Percentiles rank a stretch among this genome's conserved stretches.
phyloP scores from a whole-genome alignment of 495 filamentous ascomycete species.

The Penicillium paradoxum region DNA sequence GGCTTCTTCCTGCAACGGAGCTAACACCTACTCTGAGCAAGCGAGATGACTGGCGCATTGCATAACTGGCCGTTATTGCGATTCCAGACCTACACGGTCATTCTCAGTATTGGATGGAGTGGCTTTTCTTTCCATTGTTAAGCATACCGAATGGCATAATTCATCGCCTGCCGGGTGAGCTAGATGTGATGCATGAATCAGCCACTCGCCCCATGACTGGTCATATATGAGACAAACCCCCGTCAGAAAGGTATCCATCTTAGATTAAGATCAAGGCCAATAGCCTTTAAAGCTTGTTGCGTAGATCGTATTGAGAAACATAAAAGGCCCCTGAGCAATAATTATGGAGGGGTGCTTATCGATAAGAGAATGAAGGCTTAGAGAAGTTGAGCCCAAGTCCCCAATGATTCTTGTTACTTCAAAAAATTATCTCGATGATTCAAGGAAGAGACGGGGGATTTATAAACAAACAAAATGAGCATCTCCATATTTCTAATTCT shows the following conservation, averaged over 20 bases:
- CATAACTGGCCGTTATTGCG: conserved; percentile 79
- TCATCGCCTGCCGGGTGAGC: conserved; percentile 81
- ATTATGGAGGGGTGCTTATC: conserved; percentile 33
- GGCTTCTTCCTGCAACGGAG: not conserved
- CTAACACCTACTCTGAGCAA: conserved; percentile 61
- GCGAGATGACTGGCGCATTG: conserved; percentile 73
- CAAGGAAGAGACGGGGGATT: not conserved
- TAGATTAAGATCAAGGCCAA: conserved; percentile 14
- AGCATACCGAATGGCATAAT: conserved; percentile 71
- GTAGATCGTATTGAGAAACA: conserved; percentile 4
- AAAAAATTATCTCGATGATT: not conserved
- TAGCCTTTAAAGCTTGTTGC: not conserved
- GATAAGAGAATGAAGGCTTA: conserved; percentile 24
- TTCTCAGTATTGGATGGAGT: not conserved
- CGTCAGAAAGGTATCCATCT: conserved; percentile 74
- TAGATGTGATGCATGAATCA: conserved; percentile 19
- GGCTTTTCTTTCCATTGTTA: not conserved
- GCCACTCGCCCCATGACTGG: not conserved
- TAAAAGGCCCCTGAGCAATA: conserved; percentile 17
- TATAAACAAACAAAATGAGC: not conserved
- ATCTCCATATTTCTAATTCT: no score
- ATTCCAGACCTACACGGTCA: conserved; percentile 65
- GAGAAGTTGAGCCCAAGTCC: conserved; percentile 1
- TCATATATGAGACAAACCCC: conserved; percentile 44
- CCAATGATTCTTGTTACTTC: not conserved